Base-by-base conservation (phyloP, 495 filamentous ascomycete species). In the Podospora appendiculata region DNA sequence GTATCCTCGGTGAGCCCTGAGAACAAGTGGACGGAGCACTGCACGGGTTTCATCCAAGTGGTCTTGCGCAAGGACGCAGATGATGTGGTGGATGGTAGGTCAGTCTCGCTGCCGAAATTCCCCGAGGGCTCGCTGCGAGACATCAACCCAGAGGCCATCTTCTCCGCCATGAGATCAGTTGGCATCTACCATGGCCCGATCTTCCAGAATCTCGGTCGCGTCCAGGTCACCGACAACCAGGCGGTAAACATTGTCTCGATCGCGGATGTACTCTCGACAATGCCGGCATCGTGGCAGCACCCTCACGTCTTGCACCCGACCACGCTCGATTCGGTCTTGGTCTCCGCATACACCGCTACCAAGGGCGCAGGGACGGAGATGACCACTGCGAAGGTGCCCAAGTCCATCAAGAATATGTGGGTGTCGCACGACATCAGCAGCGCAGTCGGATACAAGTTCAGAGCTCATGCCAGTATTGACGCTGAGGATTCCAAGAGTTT, bases 301-400 rank as follows among this genome's bases (percentile, higher is more conserved):
- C 12, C 11, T 41, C 38, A 41, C 14, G 45, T 75, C 2, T 52
- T 78, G 6, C 74, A 79, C 46, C 76, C 76, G 5, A 59, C 68
- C 0, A 70, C 66, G 10, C 59, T 72, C 5, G 70, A 70, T 45
- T 53, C 60, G 11, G 55, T 61, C 25, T 49, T 72, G 9, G 46
- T 34, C 32, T 33, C 58, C 12, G 25, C 55, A 13, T 59, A 62
- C 9, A 51, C 54, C 4, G 53, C 53, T 16, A 56, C 62, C 38
- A 58, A 62, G n/a, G 54, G 55, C 1, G 43, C 46, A 32, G 55
- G 60, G 33, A 45, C 48, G 25, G 61, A 59, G 46, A 10, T 12
- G 18, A 25, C 9, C n/a, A 16, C 18, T 12, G 42, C n/a, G 10
- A 45, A 12, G 42, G 18, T 45, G 2, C 42, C 42, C 18, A 10